phyloP scores from a whole-genome alignment of 1,139 yeast genomes.

The Candida sojae region DNA sequence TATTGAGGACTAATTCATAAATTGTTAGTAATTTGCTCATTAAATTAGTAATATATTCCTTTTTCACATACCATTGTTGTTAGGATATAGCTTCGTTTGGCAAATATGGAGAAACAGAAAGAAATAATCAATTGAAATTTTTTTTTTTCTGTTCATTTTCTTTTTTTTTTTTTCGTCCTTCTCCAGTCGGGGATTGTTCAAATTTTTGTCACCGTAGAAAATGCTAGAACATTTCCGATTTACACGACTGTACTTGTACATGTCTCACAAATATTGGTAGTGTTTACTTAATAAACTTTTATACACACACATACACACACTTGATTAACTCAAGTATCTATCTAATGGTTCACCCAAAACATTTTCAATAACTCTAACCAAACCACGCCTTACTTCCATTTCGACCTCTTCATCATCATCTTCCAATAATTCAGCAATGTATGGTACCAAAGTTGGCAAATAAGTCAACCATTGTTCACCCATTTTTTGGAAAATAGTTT shows the following conservation, averaged over 20 bases:
- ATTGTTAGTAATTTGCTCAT: constrained; percentile 18
- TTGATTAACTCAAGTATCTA: constrained; percentile 66
- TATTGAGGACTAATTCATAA: constrained; percentile 40
- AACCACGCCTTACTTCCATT: constrained; percentile 85
- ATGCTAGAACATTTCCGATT: constrained; percentile 8
- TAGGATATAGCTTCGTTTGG: not conserved
- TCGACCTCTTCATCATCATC: constrained; percentile 96
- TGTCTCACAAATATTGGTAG: not conserved
- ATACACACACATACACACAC: constrained; percentile 1
- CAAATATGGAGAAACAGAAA: not conserved
- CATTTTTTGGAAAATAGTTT: constrained; percentile 81
- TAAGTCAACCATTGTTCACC: constrained; percentile 94
- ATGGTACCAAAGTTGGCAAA: constrained; percentile 93
- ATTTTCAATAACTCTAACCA: constrained; percentile 87
- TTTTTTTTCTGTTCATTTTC: not conserved
- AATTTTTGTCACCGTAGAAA: constrained; percentile 4
- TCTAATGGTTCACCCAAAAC: constrained; percentile 95
- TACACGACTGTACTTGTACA: constrained; percentile 9
- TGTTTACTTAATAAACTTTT: not conserved
- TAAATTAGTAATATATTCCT: not conserved
- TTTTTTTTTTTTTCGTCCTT: not conserved
- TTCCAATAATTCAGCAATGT: constrained; percentile 91
- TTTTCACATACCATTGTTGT: constrained; percentile 9
- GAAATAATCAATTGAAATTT: not conserved
- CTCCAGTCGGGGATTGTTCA: not conserved